phyloP scores from a whole-genome alignment of 768 basidiomycete species.

The Boletus subparvulus region DNA sequence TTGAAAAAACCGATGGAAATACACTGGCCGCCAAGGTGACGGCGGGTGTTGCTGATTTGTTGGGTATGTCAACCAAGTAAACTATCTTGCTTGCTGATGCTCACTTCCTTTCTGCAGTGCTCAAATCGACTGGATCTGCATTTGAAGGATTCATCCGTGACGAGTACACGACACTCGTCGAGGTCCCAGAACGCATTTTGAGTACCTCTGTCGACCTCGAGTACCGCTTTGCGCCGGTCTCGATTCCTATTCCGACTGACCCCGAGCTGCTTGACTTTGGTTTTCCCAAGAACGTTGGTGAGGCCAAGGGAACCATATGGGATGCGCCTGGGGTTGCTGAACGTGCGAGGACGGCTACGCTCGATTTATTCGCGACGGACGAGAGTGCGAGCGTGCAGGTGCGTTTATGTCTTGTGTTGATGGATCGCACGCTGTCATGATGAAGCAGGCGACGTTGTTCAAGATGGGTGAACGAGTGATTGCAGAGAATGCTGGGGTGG shows the following conservation, averaged over 20 bases:
- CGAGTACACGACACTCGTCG: slow-evolving; percentile 83
- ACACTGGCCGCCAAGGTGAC: slow-evolving; percentile 60
- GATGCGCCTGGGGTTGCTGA: slow-evolving; percentile 53
- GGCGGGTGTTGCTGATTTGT: slow-evolving; percentile 73
- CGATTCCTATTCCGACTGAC: slow-evolving; percentile 49
- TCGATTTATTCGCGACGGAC: slow-evolving; percentile 82
- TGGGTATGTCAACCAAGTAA: slow-evolving; percentile 49
- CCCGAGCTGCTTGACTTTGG: slow-evolving; percentile 52
- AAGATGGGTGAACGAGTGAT: slow-evolving; percentile 82
- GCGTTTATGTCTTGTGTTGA: slow-evolving; percentile 12
- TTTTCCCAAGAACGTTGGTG: slow-evolving; percentile 34
- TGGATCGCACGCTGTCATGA: neutral
- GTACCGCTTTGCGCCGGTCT: slow-evolving; percentile 60
- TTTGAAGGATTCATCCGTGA: slow-evolving; percentile 82
- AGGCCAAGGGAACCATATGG: slow-evolving; percentile 54
- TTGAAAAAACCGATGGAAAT: slow-evolving; percentile 71
- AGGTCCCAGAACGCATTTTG: slow-evolving; percentile 88
- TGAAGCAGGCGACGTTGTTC: slow-evolving; percentile 79
- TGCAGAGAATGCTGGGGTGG: slow-evolving; percentile 57
- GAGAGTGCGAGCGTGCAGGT: slow-evolving; percentile 94
- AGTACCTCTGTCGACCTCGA: slow-evolving; percentile 80
- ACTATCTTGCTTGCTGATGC: neutral
- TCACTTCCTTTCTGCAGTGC: slow-evolving; percentile 45
- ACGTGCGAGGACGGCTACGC: slow-evolving; percentile 59
- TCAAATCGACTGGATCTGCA: slow-evolving; percentile 86